These are phyloP conservation scores for Paramarasmius palmivorus DNA, from an alignment of 1,284 basidiomycete genomes.

Conservation along the genomic window DNA sequence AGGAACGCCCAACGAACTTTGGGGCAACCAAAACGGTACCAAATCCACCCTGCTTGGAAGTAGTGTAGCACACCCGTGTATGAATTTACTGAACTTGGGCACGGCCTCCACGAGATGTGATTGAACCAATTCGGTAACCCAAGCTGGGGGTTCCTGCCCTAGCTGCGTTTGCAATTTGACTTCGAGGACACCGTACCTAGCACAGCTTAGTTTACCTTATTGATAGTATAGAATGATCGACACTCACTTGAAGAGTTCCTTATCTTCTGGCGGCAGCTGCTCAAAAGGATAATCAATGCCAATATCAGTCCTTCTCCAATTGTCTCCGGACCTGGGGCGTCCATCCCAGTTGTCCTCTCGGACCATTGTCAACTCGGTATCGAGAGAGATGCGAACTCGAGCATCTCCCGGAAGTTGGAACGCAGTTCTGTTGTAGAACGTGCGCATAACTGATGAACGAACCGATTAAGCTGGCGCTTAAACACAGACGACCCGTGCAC, in stretches of 20 bases:
- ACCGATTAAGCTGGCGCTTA: background rate
- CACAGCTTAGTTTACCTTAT: background rate
- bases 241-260: conserved; percentile 87
- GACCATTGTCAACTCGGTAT: conserved; percentile 93
- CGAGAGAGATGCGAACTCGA: conserved; percentile 95
- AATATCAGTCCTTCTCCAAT: conserved; percentile 95
- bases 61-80: conserved; percentile 95
- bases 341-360: conserved; percentile 99
- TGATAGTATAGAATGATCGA: background rate
- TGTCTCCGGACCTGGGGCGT: conserved; percentile 71
- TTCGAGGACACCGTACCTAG: conserved; percentile 86
- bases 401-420: conserved; percentile 99
- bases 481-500: conserved; percentile 22
- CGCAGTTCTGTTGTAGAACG: conserved; percentile 99
- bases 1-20: conserved; percentile 54
- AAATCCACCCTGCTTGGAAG: conserved; percentile 93
- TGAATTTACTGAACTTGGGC: conserved; percentile 96
- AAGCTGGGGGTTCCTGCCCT: conserved; percentile 94
- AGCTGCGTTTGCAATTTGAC: conserved; percentile 97
- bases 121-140: conserved; percentile 94
- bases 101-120: conserved; percentile 94
- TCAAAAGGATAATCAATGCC: conserved; percentile 93
- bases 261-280: conserved; percentile 77
- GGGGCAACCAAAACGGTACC: conserved; percentile 99
- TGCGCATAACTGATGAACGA: conserved; percentile 76